Evolutionary conservation across 2,329 filamentous ascomycete species (phyloP).

Genomic region (Penicillium corylophilum): DNA sequence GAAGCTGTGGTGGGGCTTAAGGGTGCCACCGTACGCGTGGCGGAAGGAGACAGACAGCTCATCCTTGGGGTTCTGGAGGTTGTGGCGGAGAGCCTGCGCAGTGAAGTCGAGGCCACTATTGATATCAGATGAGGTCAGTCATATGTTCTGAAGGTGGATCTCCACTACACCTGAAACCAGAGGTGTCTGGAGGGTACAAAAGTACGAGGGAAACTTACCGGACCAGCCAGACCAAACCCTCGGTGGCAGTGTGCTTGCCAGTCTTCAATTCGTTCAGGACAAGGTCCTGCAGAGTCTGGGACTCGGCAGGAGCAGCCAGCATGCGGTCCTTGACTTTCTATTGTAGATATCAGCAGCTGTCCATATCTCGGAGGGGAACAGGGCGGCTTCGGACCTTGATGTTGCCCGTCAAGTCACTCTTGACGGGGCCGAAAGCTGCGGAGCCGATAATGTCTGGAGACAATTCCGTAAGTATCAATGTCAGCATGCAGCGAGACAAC

Average conservation of each 20-base stretch:
- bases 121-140: background rate
- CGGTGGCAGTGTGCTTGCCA: constrained; percentile 83
- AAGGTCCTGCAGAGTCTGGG: constrained; percentile 81
- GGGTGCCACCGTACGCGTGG: constrained; percentile 75
- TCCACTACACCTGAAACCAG: background rate
- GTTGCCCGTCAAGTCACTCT: constrained; percentile 87
- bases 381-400: constrained; percentile 65
- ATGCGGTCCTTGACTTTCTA: constrained; percentile 89
- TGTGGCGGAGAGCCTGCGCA: constrained; percentile 75
- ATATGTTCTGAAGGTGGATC: background rate
- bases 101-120: constrained; percentile 90
- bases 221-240: constrained; percentile 86
- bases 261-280: constrained; percentile 82
- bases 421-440: constrained; percentile 84
- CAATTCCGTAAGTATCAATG: constrained; percentile 10
- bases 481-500: background rate
- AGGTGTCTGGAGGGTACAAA: background rate
- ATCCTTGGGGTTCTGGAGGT: constrained; percentile 64
- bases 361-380: background rate
- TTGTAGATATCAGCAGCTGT: constrained; percentile 11
- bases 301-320: constrained; percentile 72
- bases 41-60: constrained; percentile 89
- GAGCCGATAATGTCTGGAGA: constrained; percentile 58
- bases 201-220: constrained; percentile 59
- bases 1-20: constrained; percentile 90